Percentiles rank a stretch among this genome's conserved stretches.
Conservation (phyloP, 306 rosid species). For the Luffa acutangula region DNA sequence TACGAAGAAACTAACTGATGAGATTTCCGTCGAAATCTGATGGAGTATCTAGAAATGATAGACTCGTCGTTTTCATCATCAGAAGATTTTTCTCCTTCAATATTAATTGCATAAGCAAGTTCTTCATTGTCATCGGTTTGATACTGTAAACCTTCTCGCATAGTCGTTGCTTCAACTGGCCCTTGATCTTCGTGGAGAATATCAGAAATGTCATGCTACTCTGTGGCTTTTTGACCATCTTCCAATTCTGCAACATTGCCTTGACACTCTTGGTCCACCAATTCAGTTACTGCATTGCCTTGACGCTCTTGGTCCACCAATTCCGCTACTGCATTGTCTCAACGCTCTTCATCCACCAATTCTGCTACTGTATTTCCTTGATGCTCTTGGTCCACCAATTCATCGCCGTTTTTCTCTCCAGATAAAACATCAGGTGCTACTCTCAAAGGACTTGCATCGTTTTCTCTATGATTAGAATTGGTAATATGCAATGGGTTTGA, state of each 20-base stretch:
- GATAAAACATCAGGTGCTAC: constrained; percentile 10
- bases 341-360: not conserved
- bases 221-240: constrained; percentile 14
- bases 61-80: constrained; percentile 18
- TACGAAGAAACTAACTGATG: constrained; percentile 30
- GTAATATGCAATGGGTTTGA: constrained; percentile 5
- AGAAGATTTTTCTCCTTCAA: constrained; percentile 16
- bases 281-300: no score
- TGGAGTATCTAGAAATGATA: constrained; percentile 20
- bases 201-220: not conserved
- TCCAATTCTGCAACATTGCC: constrained; percentile 13
- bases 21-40: constrained; percentile 9
- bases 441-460: constrained; percentile 16
- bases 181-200: constrained; percentile 15
- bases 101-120: constrained; percentile 19
- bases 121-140: constrained; percentile 7
- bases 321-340: constrained; percentile 6
- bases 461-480: constrained; percentile 13
- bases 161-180: constrained; percentile 7
- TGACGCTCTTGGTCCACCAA: not conserved
- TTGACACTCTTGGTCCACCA: not conserved
- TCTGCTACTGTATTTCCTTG: constrained; percentile 4
- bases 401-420: constrained; percentile 19
- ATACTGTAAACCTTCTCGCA: constrained; percentile 14
- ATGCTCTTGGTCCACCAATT: constrained; percentile 6